Conservation (phyloP, 176 grass and related monocot species). For the Rhynchospora pubera region DNA sequence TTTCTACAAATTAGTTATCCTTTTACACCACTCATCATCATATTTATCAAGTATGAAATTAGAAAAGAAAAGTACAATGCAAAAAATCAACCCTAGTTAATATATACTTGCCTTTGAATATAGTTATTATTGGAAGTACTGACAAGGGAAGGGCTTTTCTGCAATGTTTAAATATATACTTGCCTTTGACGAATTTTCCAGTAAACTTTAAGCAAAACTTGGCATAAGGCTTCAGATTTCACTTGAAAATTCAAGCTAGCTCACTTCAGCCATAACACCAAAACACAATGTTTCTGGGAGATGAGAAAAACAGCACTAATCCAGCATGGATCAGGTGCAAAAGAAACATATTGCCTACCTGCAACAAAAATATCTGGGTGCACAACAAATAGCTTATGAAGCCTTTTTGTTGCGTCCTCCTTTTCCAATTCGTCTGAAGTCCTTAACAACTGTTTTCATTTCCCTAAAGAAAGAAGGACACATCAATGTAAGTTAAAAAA, state of each 20-base stretch:
- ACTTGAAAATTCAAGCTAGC: not conserved
- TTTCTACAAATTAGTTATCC: not conserved
- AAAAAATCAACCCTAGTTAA: not conserved
- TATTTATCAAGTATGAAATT: not conserved
- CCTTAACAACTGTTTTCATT: slow-evolving; percentile 57
- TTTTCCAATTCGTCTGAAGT: slow-evolving; percentile 68
- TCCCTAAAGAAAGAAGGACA: slow-evolving; percentile 52
- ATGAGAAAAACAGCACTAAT: not conserved
- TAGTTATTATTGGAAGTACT: not conserved
- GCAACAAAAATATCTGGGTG: not conserved
- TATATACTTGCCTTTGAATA: too few relatives aligned
- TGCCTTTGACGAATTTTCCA: not conserved
- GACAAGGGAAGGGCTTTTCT: not conserved
- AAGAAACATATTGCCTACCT: not conserved
- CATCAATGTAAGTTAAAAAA: slow-evolving; percentile 12
- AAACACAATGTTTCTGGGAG: not conserved
- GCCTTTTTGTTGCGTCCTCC: slow-evolving; percentile 57
- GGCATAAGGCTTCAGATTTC: not conserved
- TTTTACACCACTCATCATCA: not conserved
- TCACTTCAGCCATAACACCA: not conserved
- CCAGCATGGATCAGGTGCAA: not conserved
- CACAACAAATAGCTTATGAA: slow-evolving; percentile 33
- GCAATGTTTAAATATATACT: not conserved
- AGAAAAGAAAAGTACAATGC: not conserved
- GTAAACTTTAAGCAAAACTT: not conserved